phyloP scores from a whole-genome alignment of 495 filamentous ascomycete genomes.

The Talaromyces adpressus region DNA sequence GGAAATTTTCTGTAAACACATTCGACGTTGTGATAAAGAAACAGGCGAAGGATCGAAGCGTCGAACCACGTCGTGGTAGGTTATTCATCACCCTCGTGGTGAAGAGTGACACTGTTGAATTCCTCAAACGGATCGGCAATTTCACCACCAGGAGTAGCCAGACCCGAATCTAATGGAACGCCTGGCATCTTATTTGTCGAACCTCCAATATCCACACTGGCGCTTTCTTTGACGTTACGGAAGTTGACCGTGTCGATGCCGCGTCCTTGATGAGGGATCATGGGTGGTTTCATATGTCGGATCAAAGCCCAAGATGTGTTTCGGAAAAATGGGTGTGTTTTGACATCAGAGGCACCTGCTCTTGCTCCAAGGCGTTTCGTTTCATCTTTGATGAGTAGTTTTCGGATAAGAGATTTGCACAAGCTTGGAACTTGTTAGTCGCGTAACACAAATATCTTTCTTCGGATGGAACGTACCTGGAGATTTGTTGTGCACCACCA shows the following conservation, averaged over 20 bases:
- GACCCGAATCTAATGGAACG: conserved; percentile 75
- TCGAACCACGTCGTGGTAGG: background rate
- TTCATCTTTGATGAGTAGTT: conserved; percentile 96
- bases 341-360: conserved; percentile 94
- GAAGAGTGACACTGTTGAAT: conserved; percentile 96
- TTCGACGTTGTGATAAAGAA: background rate
- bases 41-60: background rate
- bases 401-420: conserved; percentile 95
- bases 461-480: conserved; percentile 59
- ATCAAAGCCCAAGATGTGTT: conserved; percentile 94
- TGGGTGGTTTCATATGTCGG: conserved; percentile 97
- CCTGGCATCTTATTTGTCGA: conserved; percentile 57
- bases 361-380: conserved; percentile 89
- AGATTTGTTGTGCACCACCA: conserved; percentile 73
- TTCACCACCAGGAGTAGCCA: conserved; percentile 80
- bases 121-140: conserved; percentile 93
- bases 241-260: conserved; percentile 95
- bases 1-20: background rate
- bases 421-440: conserved; percentile 45
- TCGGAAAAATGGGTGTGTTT: conserved; percentile 92
- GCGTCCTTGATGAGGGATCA: conserved; percentile 87
- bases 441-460: conserved; percentile 5
- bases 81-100: conserved; percentile 71
- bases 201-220: conserved; percentile 80
- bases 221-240: conserved; percentile 94